Evolutionary conservation across 257 asterid genomes (phyloP).

Genomic region (Nicotiana attenuata): DNA sequence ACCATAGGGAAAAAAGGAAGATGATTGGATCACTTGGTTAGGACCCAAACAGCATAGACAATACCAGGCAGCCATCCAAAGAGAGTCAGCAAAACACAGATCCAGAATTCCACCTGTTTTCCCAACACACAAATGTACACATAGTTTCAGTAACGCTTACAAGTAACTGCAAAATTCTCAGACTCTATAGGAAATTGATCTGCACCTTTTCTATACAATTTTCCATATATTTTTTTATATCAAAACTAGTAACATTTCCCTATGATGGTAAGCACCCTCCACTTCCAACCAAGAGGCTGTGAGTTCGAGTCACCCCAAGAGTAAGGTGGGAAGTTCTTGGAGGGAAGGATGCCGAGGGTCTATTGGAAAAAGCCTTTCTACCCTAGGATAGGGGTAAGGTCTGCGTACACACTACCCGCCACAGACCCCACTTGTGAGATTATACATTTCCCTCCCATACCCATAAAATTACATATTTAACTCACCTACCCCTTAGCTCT

Average conservation of each 20-base stretch:
- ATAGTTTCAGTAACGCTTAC: neutral
- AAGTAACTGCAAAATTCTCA: neutral
- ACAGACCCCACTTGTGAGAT: too few species aligned
- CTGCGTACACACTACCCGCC: too few species aligned
- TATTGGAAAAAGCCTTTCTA: too few species aligned
- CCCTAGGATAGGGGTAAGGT: too few species aligned
- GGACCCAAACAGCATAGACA: constrained; percentile 22
- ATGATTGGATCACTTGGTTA: constrained; percentile 13
- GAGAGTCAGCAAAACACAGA: constrained; percentile 19
- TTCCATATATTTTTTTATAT: neutral
- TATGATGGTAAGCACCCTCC: too few species aligned
- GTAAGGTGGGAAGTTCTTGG: too few species aligned
- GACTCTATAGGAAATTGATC: neutral
- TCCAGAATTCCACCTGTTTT: constrained; percentile 27
- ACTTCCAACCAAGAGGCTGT: too few species aligned
- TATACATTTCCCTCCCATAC: neutral
- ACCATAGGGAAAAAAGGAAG: neutral
- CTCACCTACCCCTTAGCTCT: neutral
- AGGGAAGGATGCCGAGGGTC: too few species aligned
- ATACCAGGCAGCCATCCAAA: constrained; percentile 29
- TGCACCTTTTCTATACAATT: neutral
- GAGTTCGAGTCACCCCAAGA: too few species aligned
- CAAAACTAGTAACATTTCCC: neutral
- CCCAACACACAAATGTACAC: neutral
- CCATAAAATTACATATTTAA: neutral